phyloP scores from a whole-genome alignment of 106 monocot species.

The Alisma plantagoaquatica region DNA sequence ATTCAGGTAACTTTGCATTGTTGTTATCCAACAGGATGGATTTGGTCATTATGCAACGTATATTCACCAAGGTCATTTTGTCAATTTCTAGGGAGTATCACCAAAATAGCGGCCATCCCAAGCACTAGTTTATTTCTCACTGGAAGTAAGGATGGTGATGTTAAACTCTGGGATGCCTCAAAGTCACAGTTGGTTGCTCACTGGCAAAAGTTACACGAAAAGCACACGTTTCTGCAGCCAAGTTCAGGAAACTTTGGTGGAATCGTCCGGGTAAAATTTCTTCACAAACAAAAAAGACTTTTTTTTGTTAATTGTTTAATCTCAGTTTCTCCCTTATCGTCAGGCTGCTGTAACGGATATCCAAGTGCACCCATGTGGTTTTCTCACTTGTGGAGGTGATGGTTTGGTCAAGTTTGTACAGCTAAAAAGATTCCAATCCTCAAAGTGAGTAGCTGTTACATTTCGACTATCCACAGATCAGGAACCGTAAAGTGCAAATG shows the following conservation, averaged over 20 bases:
- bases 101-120: slow-evolving; percentile 66
- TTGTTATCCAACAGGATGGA: neutral
- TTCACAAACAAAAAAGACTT: neutral
- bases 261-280: slow-evolving; percentile 66
- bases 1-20: slow-evolving; percentile 49
- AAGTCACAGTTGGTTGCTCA: slow-evolving; percentile 52
- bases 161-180: slow-evolving; percentile 99
- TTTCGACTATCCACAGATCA: no score
- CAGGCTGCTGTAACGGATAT: slow-evolving; percentile 96
- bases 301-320: neutral
- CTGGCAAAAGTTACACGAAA: slow-evolving; percentile 88
- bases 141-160: slow-evolving; percentile 94
- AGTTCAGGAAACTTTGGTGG: slow-evolving; percentile 76
- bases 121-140: slow-evolving; percentile 81
- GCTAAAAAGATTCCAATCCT: slow-evolving; percentile 16
- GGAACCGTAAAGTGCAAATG: no score
- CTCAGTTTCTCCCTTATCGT: neutral
- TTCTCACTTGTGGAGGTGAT: slow-evolving; percentile 95
- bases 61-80: neutral
- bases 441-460: no score
- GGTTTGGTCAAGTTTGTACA: slow-evolving; percentile 71
- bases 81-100: slow-evolving; percentile 49
- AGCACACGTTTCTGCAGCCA: slow-evolving; percentile 89
- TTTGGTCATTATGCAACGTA: neutral
- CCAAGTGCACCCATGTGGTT: slow-evolving; percentile 64